Evolutionary conservation across 495 filamentous ascomycete genomes (phyloP).

Genomic region (Penicillium arizonense): DNA sequence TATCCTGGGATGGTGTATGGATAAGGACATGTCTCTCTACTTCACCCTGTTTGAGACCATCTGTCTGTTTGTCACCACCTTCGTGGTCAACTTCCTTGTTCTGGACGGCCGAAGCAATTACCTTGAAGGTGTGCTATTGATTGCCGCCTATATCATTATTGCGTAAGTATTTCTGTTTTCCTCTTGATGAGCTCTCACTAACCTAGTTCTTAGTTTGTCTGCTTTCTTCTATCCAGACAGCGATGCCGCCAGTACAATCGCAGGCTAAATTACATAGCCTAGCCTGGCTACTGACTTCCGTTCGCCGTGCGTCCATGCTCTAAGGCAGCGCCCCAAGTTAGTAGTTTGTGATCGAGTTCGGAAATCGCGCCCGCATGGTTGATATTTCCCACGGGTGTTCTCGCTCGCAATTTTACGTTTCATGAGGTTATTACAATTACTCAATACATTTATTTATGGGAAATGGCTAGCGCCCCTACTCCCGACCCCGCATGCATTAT

Average conservation of each 20-base stretch:
- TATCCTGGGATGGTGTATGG: slow-evolving; percentile 83
- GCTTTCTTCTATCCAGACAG: slow-evolving; percentile 39
- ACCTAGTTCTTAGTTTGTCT: slow-evolving; percentile 22
- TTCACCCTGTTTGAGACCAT: slow-evolving; percentile 93
- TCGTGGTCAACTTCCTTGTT: slow-evolving; percentile 87
- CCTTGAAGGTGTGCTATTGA: slow-evolving; percentile 78
- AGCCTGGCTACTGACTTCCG: no score
- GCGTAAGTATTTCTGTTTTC: slow-evolving; percentile 21
- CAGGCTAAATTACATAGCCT: slow-evolving; percentile 1
- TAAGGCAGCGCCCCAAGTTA: no score
- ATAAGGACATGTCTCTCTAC: slow-evolving; percentile 81
- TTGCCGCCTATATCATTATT: slow-evolving; percentile 71
- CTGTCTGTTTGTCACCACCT: slow-evolving; percentile 78
- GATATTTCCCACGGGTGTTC: no score
- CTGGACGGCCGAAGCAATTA: slow-evolving; percentile 88
- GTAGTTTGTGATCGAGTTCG: no score
- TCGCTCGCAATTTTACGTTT: no score
- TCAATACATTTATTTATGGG: no score
- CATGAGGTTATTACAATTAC: no score
- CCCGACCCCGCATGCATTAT: neutral
- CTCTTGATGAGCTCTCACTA: neutral
- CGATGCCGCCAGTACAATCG: slow-evolving; percentile 25
- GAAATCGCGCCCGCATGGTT: no score
- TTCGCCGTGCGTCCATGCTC: no score
- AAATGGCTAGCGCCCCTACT: no score